phyloP scores from a whole-genome alignment of 768 basidiomycete species.

The Tulasnella sp. region DNA sequence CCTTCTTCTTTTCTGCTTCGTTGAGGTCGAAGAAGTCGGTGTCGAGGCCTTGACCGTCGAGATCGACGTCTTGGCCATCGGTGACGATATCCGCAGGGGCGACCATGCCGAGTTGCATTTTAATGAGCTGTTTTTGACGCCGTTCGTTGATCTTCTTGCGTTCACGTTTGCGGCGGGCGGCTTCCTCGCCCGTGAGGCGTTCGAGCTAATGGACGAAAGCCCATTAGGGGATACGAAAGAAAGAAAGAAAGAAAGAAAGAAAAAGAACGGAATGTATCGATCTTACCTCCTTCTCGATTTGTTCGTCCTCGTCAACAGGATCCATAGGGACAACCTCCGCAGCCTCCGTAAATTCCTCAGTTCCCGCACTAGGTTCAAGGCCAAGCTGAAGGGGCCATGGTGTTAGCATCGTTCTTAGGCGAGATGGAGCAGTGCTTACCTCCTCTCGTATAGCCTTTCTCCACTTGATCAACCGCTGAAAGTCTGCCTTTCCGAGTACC shows the following conservation, averaged over 20 bases:
- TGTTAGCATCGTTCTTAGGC: neutral
- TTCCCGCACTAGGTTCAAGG: conserved; percentile 74
- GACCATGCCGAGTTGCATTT: conserved; percentile 95
- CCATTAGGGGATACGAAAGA: neutral
- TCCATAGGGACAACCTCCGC: conserved; percentile 47
- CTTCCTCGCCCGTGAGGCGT: conserved; percentile 64
- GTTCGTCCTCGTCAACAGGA: conserved; percentile 68
- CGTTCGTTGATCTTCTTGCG: conserved; percentile 79
- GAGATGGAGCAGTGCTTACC: conserved; percentile 32
- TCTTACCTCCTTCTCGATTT: conserved; percentile 77
- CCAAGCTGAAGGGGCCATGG: conserved; percentile 28
- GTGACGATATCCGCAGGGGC: conserved; percentile 94
- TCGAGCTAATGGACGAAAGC: conserved; percentile 45
- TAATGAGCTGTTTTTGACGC: conserved; percentile 74
- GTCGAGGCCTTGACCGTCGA: conserved; percentile 50
- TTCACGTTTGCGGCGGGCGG: conserved; percentile 62
- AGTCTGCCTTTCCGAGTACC: conserved; percentile 95
- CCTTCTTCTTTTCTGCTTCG: conserved; percentile 41
- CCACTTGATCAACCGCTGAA: conserved; percentile 89
- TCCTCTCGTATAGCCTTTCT: conserved; percentile 76
- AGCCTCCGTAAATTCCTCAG: conserved; percentile 63
- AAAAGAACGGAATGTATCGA: neutral
- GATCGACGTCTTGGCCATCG: conserved; percentile 62
- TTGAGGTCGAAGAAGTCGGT: conserved; percentile 79
- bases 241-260: neutral